These are phyloP conservation scores for Aristolochia californica DNA, from an alignment of 164 flowering plant genomes.

Conservation along the genomic window DNA sequence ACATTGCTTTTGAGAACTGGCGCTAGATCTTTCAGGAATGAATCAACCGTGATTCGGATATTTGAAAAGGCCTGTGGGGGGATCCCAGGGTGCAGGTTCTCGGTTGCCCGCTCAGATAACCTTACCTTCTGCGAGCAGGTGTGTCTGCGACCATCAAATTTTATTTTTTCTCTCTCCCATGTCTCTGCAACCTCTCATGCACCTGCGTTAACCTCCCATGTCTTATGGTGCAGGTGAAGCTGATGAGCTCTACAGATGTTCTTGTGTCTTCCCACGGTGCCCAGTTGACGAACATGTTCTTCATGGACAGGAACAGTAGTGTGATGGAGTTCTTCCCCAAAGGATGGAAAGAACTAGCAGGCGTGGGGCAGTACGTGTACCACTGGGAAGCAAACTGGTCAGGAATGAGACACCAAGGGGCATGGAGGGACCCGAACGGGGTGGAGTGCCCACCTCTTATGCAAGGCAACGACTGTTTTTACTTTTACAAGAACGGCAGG, in stretches of 20 bases:
- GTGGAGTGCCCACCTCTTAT: constrained; percentile 38
- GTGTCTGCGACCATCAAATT: neutral
- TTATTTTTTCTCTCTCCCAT: neutral
- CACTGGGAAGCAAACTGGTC: constrained; percentile 22
- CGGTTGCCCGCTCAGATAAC: constrained; percentile 46
- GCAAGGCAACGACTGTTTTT: constrained; percentile 43
- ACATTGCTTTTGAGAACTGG: constrained; percentile 71
- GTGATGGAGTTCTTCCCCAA: constrained; percentile 77
- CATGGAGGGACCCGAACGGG: constrained; percentile 58
- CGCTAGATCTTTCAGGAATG: constrained; percentile 58
- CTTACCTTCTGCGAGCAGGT: constrained; percentile 81
- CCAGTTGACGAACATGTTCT: constrained; percentile 64
- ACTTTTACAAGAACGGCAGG: constrained; percentile 34
- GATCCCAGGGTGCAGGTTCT: constrained; percentile 43
- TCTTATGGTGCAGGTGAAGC: neutral
- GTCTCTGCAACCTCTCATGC: too few relatives aligned
- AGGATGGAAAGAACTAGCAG: constrained; percentile 70
- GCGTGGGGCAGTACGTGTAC: constrained; percentile 58
- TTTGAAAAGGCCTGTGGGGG: constrained; percentile 50
- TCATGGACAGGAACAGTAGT: constrained; percentile 22
- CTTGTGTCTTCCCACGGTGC: constrained; percentile 70
- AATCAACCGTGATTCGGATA: constrained; percentile 32
- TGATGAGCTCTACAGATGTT: constrained; percentile 18
- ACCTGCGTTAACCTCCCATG: too few relatives aligned
- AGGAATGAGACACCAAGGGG: constrained; percentile 63